Percentiles rank a stretch among this genome's conserved stretches.
phyloP scores from a whole-genome alignment of 257 asterid species.

The Nicotiana undulata region DNA sequence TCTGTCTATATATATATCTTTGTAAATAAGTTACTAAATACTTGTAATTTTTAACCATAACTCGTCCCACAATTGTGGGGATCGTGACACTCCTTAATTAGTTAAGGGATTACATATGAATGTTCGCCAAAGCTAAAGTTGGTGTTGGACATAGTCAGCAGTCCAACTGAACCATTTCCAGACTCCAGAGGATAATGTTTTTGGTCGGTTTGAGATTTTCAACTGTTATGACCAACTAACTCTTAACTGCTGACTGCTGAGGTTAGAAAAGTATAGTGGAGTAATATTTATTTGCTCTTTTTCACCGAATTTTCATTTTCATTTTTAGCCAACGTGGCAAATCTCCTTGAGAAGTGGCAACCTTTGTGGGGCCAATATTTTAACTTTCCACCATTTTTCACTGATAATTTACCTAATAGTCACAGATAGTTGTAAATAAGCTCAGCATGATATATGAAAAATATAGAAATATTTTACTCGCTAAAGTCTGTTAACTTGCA shows the following conservation, averaged over 20 bases:
- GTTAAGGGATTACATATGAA: background rate
- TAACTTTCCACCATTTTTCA: too few relatives aligned
- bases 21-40: too few relatives aligned
- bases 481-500: too few relatives aligned
- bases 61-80: background rate
- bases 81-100: background rate
- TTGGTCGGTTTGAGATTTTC: background rate
- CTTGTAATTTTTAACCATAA: too few relatives aligned
- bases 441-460: too few relatives aligned
- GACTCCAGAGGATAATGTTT: background rate
- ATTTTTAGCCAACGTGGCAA: background rate
- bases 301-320: background rate
- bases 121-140: background rate
- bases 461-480: too few relatives aligned
- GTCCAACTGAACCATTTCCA: background rate
- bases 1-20: too few relatives aligned
- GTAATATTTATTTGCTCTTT: background rate
- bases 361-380: too few relatives aligned
- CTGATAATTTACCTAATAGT: too few relatives aligned
- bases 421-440: too few relatives aligned
- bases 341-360: too few relatives aligned
- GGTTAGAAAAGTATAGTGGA: too few relatives aligned
- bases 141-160: background rate
- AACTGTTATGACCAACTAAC: background rate
- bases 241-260: background rate